Base-by-base conservation (phyloP, 202 grass and related monocot genomes). In the Sporobolus alterniflorus region DNA sequence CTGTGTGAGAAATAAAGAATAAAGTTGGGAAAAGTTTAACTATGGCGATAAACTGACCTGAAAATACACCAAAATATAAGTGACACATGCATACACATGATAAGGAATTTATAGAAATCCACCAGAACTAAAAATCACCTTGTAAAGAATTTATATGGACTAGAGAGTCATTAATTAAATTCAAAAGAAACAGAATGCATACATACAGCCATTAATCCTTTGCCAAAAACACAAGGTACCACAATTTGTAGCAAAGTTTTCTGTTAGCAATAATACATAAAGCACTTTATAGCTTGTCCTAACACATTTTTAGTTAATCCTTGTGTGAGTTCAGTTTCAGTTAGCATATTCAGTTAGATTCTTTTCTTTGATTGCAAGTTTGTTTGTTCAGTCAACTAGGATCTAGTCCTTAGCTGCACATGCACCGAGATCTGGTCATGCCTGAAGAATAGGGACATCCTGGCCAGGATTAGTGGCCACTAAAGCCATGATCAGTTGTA, bases 1-100 rank as follows among this genome's bases (percentile, higher is more conserved):
- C 96, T 99, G 85, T 75, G 56, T 87, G 18, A 84, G 34, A 56
- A 65, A 41, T 41, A 88, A 85, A 75, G 40, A 64, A 21, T 17
- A 63, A 62, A 40, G 12, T 34, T 40, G 21, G 60, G 40, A 61
- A 32, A 66, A 39, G 36, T 8, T 6, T 39, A 64, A 26, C 14
- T 51, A 76, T 59, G 20, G 41, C 61, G 41, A 77, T 86, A 61
- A 86, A 54, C 22, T 86, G 11, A 10, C 32, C 31, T 57, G 40
- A 48, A 77, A 9, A 87, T 62, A 66, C 67, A 66, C 49, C 40
- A 83, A 84, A 31, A 33, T 28, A 52, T 20, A 76, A 32, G 64
- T 48, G 39, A n/a, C 16, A 59, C 31, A 78, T 73, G 32, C 73
- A 71, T 32, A 18, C 15, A 61, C 13, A 60, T 60, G 15, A 29